Evolutionary conservation across 2,329 filamentous ascomycete genomes (phyloP), one percentile per base, ranked within the genome.

Genomic region (Ophiostoma triangulosporum): DNA sequence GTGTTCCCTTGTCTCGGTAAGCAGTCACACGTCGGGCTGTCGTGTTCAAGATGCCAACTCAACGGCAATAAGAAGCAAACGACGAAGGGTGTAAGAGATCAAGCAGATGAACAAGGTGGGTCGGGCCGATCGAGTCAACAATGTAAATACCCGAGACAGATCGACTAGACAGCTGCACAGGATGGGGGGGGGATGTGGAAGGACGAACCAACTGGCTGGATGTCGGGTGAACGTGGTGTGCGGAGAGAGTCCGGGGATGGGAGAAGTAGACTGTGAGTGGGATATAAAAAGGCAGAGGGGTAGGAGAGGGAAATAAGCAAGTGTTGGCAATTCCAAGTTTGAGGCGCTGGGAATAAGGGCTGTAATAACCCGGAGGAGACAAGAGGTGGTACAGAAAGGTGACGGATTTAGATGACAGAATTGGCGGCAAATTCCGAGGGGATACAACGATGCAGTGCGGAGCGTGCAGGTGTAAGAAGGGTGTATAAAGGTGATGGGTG

Each of bases 361-460:
- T 57, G 46, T 45, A 46, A 48, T 54, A 54, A 54, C 43, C 50
- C 52, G 51, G 53, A 35, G 32, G 27, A 54, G 54, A 48, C 27
- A 53, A 26, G 40, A 3, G 12, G 38, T 24, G 11, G 20, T 43
- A 20, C 35, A 38, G 20, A 17, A 38, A 8, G 22, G 24, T 31
- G 26, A 33, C 15, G 36, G 29, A 38, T 31, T 2, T 33, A 6
- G 24, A 8, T 36, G 36, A 20, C 43, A 45, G 33, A 17, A n/a
- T 31, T 33, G 49, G 31, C 51, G 48, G 56, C 31, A 51, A 26
- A 49, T 54, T 29, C 55, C 53, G 55, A 52, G 20, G 14, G 20
- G 20, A 43, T 43, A 43, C 38, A 43, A 43, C 38, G 20, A 17
- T 38, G 35, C 35, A 38, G 35, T 38, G 14, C 20, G 35, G 8